Evolutionary conservation across 2,329 filamentous ascomycete genomes (phyloP), one percentile per base, ranked within the genome.

Genomic region (Penicillium sp.): DNA sequence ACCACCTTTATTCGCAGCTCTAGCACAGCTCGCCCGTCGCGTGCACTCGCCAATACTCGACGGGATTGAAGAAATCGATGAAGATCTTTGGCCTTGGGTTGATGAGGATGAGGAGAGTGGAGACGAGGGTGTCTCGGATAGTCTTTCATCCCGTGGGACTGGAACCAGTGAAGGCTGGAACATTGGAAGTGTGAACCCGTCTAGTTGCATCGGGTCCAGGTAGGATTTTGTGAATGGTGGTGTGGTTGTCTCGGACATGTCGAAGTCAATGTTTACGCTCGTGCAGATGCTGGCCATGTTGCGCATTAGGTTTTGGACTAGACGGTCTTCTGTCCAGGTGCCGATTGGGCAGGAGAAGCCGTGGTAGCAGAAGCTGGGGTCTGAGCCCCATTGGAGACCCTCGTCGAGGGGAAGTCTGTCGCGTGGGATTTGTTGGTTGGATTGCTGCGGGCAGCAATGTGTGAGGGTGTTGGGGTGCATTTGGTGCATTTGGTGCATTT

Each of bases 291-390:
- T 46, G 16, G 53, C 53, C 51, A 59, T 51, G 25, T 60, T 56
- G 34, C 58, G 58, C 52, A 58, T 56, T 29, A 59, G 33, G 25
- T 59, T 57, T 18, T 49, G 51, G 3, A 56, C 52, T 2, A 60
- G 40, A 0, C 56, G 51, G 16, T 60, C 54, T 42, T 60, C 58
- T 19, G 58, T 60, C 58, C 58, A 60, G 2, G 49, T 58, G 3
- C 58, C 58, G 10, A 58, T 52, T 2, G 58, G 58, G 7, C 44
- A 45, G 2, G 58, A 59, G 19, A 56, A 60, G n/a, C 58, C 56
- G 30, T 60, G 58, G 27, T 53, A 60, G 14, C 56, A 54, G 36
- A 60, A 60, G 19, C 51, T 60, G 4, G 58, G 58, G 36, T 60
- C 58, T 1, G 58, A 59, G 12, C 58, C 58, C 58, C 56, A 60